Conservation (phyloP, 305 asterid genomes). For the Stenogyne calaminthoides region DNA sequence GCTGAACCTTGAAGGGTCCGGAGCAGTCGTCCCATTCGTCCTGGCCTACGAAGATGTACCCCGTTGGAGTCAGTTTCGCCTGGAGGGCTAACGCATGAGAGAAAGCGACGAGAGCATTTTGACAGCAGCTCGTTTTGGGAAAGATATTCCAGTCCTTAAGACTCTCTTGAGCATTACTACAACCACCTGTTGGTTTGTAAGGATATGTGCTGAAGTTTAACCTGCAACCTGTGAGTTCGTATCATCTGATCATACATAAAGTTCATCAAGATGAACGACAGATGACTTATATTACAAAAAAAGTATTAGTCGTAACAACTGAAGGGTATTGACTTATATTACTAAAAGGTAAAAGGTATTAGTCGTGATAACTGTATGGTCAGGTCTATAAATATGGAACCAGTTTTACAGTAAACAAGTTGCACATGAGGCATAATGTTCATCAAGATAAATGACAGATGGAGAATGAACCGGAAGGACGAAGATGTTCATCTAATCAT, state of each 20-base stretch:
- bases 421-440: too few relatives aligned
- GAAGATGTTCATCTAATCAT: too few relatives aligned
- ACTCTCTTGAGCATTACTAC: constrained; percentile 36
- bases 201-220: constrained; percentile 52
- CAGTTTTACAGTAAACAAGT: too few relatives aligned
- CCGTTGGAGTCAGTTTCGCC: constrained; percentile 30
- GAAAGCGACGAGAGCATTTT: constrained; percentile 48
- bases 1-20: constrained; percentile 44
- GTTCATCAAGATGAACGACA: too few relatives aligned
- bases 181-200: constrained; percentile 67
- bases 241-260: constrained; percentile 3
- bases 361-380: too few relatives aligned
- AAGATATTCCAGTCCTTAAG: constrained; percentile 49
- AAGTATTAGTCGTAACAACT: too few relatives aligned
- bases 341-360: too few relatives aligned
- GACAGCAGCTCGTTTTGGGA: constrained; percentile 64
- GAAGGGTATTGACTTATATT: too few relatives aligned
- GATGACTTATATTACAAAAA: too few relatives aligned
- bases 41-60: constrained; percentile 40
- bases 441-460: too few relatives aligned
- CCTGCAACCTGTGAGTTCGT: constrained; percentile 50
- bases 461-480: too few relatives aligned
- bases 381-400: too few relatives aligned
- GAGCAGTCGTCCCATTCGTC: constrained; percentile 51
- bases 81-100: constrained; percentile 54